Evolutionary conservation across 2,329 filamentous ascomycete genomes (phyloP).

Genomic region (Botrytis hyacinthi): DNA sequence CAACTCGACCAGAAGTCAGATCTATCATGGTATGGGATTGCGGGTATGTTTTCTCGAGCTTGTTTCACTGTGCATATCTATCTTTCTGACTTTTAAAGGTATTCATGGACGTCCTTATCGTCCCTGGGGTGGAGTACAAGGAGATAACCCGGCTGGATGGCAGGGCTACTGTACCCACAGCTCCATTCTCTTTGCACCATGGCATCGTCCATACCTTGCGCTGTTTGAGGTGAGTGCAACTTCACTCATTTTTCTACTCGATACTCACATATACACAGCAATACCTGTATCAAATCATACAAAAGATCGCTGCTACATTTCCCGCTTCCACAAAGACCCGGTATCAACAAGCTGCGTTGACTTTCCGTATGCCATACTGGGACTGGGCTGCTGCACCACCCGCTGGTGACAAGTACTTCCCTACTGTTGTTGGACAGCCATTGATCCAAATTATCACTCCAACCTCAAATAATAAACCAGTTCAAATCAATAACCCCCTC

Average conservation of each 20-base stretch:
- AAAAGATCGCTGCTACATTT: conserved; percentile 49
- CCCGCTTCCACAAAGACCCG: conserved; percentile 46
- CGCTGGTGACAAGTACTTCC: conserved; percentile 41
- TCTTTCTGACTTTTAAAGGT: conserved; percentile 42
- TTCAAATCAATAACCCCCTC: conserved; percentile 63
- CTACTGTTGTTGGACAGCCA: conserved; percentile 36
- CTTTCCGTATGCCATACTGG: conserved; percentile 48
- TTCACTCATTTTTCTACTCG: not conserved
- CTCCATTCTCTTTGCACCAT: conserved; percentile 72
- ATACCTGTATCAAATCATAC: conserved; percentile 44
- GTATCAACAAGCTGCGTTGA: conserved; percentile 46
- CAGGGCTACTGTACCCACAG: conserved; percentile 69
- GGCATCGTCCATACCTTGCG: conserved; percentile 79
- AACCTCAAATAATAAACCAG: conserved; percentile 46
- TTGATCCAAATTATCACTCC: conserved; percentile 30
- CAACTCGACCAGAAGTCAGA: conserved; percentile 63
- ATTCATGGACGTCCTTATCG: conserved; percentile 75
- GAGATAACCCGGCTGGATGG: conserved; percentile 39
- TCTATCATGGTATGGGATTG: conserved; percentile 75
- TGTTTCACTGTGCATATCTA: conserved; percentile 37
- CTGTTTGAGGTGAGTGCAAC: conserved; percentile 51
- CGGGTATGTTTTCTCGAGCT: conserved; percentile 49
- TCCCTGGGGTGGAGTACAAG: conserved; percentile 53
- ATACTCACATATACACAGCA: conserved; percentile 48
- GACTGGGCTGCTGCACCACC: conserved; percentile 48